Conservation (phyloP, 345 rosid species). For the Citropsis articulata region DNA sequence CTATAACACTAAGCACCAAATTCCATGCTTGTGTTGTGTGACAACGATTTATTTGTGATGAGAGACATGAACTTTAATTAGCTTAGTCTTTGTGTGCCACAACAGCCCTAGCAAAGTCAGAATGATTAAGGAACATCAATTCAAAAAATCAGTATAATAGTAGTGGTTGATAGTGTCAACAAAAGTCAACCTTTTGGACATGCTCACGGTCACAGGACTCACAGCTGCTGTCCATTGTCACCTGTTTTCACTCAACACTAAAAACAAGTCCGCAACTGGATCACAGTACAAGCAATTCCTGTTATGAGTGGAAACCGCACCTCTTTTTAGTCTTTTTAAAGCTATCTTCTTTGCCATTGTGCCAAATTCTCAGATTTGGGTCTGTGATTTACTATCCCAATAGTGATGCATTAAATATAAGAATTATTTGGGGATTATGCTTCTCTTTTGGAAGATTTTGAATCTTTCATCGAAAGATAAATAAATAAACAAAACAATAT, state of each 20-base stretch:
- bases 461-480: not conserved
- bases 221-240: constrained; percentile 47
- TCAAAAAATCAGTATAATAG: constrained; percentile 19
- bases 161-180: constrained; percentile 29
- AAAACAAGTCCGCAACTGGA: constrained; percentile 6
- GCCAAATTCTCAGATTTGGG: not conserved
- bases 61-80: not conserved
- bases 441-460: constrained; percentile 34
- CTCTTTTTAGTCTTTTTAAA: not conserved
- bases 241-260: not conserved
- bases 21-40: not conserved
- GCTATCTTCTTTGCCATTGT: not conserved
- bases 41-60: not conserved
- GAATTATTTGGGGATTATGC: constrained; percentile 17
- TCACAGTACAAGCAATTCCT: constrained; percentile 17
- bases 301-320: constrained; percentile 17
- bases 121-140: constrained; percentile 3
- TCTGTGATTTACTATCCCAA: not conserved
- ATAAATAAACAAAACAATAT: not conserved
- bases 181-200: constrained; percentile 39
- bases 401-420: not conserved
- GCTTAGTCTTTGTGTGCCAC: constrained; percentile 27
- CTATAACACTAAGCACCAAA: not conserved
- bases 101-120: constrained; percentile 29
- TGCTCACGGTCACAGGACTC: constrained; percentile 33